Conservation (phyloP, 768 basidiomycete species). For the Xerocomellus intermedius region DNA sequence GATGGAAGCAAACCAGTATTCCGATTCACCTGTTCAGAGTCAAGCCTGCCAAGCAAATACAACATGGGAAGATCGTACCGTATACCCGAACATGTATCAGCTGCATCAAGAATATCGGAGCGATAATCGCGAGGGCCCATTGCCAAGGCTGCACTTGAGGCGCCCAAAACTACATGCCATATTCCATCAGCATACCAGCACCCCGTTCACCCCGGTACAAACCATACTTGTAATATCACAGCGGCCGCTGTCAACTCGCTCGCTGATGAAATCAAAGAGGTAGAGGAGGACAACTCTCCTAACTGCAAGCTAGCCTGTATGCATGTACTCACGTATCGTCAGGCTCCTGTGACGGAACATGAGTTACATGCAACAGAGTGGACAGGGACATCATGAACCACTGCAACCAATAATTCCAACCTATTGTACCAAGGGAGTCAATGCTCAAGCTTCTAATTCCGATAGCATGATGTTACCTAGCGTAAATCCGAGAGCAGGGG, state of each 20-base stretch:
- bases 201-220: not conserved
- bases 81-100: conserved; percentile 58
- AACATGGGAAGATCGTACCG: conserved; percentile 33
- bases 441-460: not conserved
- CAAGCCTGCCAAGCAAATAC: not conserved
- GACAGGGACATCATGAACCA: conserved; percentile 26
- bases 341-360: conserved; percentile 31
- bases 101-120: conserved; percentile 51
- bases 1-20: conserved; percentile 63
- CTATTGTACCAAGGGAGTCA: conserved; percentile 20
- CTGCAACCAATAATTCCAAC: conserved; percentile 61
- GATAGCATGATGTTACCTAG: conserved; percentile 35
- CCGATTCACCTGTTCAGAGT: conserved; percentile 48
- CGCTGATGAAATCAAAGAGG: conserved; percentile 31
- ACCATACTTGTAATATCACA: conserved; percentile 45
- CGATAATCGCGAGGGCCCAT: conserved; percentile 55
- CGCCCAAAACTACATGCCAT: conserved; percentile 40
- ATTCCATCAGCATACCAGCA: not conserved
- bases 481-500: conserved; percentile 58
- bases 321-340: conserved; percentile 36
- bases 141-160: conserved; percentile 49
- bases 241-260: conserved; percentile 60
- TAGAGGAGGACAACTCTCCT: conserved; percentile 9
- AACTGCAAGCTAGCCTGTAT: not conserved
- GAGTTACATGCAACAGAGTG: not conserved